Base-by-base conservation (phyloP, 352 stramenopile genomes). In the Phytophthora foliorum region DNA sequence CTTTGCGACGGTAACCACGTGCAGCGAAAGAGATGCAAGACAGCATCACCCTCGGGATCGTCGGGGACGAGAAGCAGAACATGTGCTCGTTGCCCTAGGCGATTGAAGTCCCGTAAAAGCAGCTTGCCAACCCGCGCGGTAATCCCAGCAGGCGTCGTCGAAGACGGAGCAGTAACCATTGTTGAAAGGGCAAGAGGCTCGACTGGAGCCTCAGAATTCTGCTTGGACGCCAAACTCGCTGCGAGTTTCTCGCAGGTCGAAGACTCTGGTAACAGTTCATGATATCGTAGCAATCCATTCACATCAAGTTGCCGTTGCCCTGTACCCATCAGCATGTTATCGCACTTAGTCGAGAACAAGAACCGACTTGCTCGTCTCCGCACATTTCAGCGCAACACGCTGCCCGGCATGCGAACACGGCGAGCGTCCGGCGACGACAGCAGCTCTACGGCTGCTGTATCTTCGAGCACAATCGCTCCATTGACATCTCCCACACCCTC, bases 31-130 rank as follows among this genome's bases (percentile, higher is more conserved):
- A 79, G 48, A 76, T 49, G 27, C 67, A 78, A 45, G 74, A 75
- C n/a, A 82, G 81, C 21, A 63, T 87, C 51, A 69, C 50, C 22
- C 75, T 86, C 52, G 81, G 76, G 0, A 81, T 87, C 42, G 59
- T 64, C 48, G 39, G 45, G 54, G 31, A 25, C 38, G 54, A 67
- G 21, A 46, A 54, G 22, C 55, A 57, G 6, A 45, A 29, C 19
- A 25, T 19, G 42, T 19, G 8, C 10, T 29, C 11, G 5, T 9
- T 45, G 38, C 25, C 39, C 8, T 50, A 48, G 22, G 21, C 25
- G 22, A 32, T 34, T 6, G n/a, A 22, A 39, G 21, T n/a, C n/a
- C 27, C 11, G 50, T 45, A 58, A 53, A 61, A 67, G 22, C 41
- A 16, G 16, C 48, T 60, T 52, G 48, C 34, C 44, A 21, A 52